Evolutionary conservation across 2,329 filamentous ascomycete species (phyloP).

Genomic region (Pseudogymnoascus sp.): DNA sequence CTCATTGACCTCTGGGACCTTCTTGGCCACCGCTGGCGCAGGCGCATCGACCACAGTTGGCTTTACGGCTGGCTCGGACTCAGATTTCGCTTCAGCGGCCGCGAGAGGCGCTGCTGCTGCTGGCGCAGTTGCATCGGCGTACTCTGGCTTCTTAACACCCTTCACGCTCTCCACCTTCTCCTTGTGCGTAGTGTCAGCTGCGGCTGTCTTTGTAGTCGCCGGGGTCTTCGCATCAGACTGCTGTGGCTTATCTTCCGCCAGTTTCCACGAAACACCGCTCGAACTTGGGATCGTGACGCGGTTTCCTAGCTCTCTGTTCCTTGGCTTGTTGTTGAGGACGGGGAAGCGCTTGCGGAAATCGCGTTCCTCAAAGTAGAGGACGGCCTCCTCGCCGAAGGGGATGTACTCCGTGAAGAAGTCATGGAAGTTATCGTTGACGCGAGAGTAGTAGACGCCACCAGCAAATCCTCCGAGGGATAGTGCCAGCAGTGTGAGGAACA

Average conservation of each 20-base stretch:
- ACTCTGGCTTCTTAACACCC: slow-evolving; percentile 27
- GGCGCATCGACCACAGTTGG: slow-evolving; percentile 1
- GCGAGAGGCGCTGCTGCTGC: slow-evolving; percentile 15
- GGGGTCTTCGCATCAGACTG: not conserved
- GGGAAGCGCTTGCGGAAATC: slow-evolving; percentile 86
- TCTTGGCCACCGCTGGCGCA: slow-evolving; percentile 19
- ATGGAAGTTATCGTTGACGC: slow-evolving; percentile 95
- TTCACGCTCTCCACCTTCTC: slow-evolving; percentile 29
- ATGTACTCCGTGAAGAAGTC: slow-evolving; percentile 98
- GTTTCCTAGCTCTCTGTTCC: slow-evolving; percentile 49
- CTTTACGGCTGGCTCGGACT: slow-evolving; percentile 13
- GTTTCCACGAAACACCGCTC: slow-evolving; percentile 76
- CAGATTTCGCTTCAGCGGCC: slow-evolving; percentile 24
- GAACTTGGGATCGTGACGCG: slow-evolving; percentile 77
- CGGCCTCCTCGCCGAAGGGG: slow-evolving; percentile 87
- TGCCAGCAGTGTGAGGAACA: slow-evolving; percentile 68
- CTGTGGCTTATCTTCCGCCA: slow-evolving; percentile 52
- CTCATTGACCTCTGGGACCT: slow-evolving; percentile 56
- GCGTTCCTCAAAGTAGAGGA: slow-evolving; percentile 90
- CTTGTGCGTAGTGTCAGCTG: slow-evolving; percentile 20
- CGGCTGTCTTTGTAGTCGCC: slow-evolving; percentile 16
- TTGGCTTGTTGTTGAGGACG: slow-evolving; percentile 29
- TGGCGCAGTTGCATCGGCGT: slow-evolving; percentile 21
- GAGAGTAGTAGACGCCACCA: slow-evolving; percentile 85
- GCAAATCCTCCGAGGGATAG: slow-evolving; percentile 73